A percentile compares a stretch with the other conserved stretches of the same genome.
These are phyloP conservation scores for Hypoxylon sp. DNA, from an alignment of 2,329 filamentous ascomycete species.

Conservation along the genomic window DNA sequence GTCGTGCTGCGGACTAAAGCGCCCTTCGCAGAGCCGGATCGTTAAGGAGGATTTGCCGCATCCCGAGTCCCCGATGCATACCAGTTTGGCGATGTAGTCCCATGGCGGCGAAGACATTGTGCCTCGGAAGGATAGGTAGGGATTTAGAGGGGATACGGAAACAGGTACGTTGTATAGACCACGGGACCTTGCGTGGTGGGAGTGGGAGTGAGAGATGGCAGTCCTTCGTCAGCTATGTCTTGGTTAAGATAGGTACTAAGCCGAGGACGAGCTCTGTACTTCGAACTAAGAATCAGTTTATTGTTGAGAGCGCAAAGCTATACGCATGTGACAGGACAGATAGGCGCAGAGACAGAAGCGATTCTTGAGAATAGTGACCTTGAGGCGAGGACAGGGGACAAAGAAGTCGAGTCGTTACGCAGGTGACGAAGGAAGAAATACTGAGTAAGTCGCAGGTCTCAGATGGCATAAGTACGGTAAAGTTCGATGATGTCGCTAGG, in stretches of 20 bases:
- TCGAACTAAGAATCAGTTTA: slow-evolving; percentile 21
- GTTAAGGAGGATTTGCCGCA: slow-evolving; percentile 96
- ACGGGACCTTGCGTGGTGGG: slow-evolving; percentile 15
- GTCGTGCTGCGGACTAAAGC: slow-evolving; percentile 94
- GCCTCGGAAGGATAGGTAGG: slow-evolving; percentile 20
- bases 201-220: not conserved
- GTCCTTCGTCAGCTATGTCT: slow-evolving; percentile 4
- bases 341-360: not conserved
- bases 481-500: slow-evolving; percentile 38
- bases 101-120: slow-evolving; percentile 78
- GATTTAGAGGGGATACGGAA: slow-evolving; percentile 9
- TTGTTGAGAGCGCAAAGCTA: slow-evolving; percentile 8
- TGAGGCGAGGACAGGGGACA: slow-evolving; percentile 2
- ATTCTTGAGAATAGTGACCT: slow-evolving; percentile 5
- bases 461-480: slow-evolving; percentile 14
- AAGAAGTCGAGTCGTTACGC: slow-evolving; percentile 14
- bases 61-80: slow-evolving; percentile 96
- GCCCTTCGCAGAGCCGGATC: slow-evolving; percentile 94
- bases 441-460: slow-evolving; percentile 5
- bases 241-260: slow-evolving; percentile 10
- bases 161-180: slow-evolving; percentile 20
- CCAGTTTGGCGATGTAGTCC: slow-evolving; percentile 99
- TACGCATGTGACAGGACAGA: slow-evolving; percentile 29
- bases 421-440: slow-evolving; percentile 22
- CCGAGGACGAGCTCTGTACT: slow-evolving; percentile 17